phyloP scores from a whole-genome alignment of 768 basidiomycete genomes.

The Cyathus striatus region DNA sequence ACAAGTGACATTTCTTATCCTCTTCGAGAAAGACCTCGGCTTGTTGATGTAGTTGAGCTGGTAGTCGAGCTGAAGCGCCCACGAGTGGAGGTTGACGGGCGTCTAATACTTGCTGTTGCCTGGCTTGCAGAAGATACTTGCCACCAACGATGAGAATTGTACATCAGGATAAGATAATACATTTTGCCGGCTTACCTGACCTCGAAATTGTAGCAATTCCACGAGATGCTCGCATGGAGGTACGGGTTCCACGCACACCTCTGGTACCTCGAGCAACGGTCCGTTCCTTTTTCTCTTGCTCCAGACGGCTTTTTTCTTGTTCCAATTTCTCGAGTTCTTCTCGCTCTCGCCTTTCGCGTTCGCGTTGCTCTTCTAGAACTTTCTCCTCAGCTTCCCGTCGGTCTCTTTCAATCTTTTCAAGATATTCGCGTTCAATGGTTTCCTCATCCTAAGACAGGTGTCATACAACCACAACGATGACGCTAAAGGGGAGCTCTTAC shows the following conservation, averaged over 20 bases:
- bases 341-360: conserved; percentile 35
- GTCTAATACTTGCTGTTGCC: no score
- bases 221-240: conserved; percentile 50
- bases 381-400: conserved; percentile 33
- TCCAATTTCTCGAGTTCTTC: conserved; percentile 40
- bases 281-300: conserved; percentile 41
- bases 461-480: background rate
- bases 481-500: conserved; percentile 33
- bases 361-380: conserved; percentile 8
- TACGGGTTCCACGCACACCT: conserved; percentile 70
- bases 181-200: no score
- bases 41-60: no score
- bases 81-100: no score
- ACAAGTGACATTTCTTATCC: no score
- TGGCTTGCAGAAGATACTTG: no score
- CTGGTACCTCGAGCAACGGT: conserved; percentile 46
- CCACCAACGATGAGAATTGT: no score
- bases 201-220: no score
- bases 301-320: conserved; percentile 36
- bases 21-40: no score
- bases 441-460: conserved; percentile 40
- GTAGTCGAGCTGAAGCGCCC: no score
- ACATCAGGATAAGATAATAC: no score
- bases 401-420: conserved; percentile 35
- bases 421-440: conserved; percentile 39